Base-by-base conservation (phyloP, 2,329 filamentous ascomycete species). In the Fusarium kyushuense region DNA sequence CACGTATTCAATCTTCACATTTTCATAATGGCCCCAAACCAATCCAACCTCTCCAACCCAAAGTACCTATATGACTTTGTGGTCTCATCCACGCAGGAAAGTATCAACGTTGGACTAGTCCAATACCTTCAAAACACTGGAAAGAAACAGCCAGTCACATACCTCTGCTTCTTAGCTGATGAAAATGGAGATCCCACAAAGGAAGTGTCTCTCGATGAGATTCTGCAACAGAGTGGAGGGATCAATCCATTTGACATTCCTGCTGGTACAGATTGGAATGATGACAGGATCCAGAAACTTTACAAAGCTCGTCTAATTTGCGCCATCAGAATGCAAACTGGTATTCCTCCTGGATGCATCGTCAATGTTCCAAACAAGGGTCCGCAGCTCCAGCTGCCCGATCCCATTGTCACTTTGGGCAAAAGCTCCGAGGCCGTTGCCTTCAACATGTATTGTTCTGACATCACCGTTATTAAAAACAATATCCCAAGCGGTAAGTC, bases 361-460 rank as follows among this genome's bases (percentile, higher is more conserved):
- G 32, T 49, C 21, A 49, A 49, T n/a, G 46, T 49, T 4, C 30
- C 46, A 6, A 49, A 49, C 46, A 49, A 27, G 32, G 46, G 46
- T 17, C 46, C 46, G 3, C 46, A 49, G 16, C 16, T 49, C 3
- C 21, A 19, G 16, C 6, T 49, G 16, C 46, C 32, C 27, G 46
- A 49, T 9, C 32, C 46, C 9, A 49, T 49, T 17, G 32, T 49
- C 32, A 36, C 6, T 13, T 36, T 49, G 32, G 32, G 32, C 14
- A 49, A n/a, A 27, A 35, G 30, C 23, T 17, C 46, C 6, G 46
- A 49, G 46, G 13, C 17, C 4, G 29, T 47, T 25, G 6, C 8
- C 16, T 36, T 36, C 32, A 49, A 36, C 19, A 49, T 49, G 32
- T 49, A 49, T 23, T 36, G 46, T 13, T 36, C 46, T 6, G 46